Conservation (phyloP, 1,139 yeast genomes). For the Saccharomyces pastorianus region DNA sequence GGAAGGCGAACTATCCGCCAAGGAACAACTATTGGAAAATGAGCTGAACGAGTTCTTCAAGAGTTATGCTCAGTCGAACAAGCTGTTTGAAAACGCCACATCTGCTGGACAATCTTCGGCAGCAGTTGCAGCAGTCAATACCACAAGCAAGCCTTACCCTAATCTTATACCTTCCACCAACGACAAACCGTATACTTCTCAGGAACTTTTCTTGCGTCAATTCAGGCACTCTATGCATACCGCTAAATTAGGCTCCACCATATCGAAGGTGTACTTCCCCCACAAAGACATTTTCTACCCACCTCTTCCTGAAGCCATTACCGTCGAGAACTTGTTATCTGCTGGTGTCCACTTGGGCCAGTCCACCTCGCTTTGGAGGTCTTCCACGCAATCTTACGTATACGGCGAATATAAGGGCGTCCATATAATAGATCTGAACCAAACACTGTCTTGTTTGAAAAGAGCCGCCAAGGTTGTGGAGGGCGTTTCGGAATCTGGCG, state of each 20-base stretch:
- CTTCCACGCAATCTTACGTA: constrained; percentile 80
- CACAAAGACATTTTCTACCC: constrained; percentile 60
- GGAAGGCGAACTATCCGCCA: constrained; percentile 9
- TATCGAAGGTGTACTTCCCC: constrained; percentile 59
- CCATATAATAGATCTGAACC: constrained; percentile 81
- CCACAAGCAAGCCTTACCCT: constrained; percentile 25
- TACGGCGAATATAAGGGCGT: constrained; percentile 84
- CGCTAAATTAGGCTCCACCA: constrained; percentile 52
- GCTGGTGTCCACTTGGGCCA: constrained; percentile 96
- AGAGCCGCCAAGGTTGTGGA: constrained; percentile 74
- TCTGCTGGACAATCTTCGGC: constrained; percentile 9
- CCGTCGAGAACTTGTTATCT: constrained; percentile 66
- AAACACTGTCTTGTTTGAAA: constrained; percentile 65
- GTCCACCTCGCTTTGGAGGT: constrained; percentile 68
- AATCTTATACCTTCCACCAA: constrained; percentile 30
- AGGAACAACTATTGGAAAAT: constrained; percentile 28
- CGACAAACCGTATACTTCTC: constrained; percentile 53
- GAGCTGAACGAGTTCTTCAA: constrained; percentile 25
- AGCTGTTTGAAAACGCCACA: constrained; percentile 8
- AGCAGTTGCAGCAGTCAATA: constrained; percentile 9
- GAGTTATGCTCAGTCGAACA: constrained; percentile 22
- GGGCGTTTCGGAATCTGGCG: constrained; percentile 78
- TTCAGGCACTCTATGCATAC: constrained; percentile 42
- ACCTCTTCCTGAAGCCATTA: constrained; percentile 43
- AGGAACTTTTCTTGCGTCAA: constrained; percentile 71